Evolutionary conservation across 495 filamentous ascomycete species (phyloP).

Genomic region (Tetracladium setigerum): DNA sequence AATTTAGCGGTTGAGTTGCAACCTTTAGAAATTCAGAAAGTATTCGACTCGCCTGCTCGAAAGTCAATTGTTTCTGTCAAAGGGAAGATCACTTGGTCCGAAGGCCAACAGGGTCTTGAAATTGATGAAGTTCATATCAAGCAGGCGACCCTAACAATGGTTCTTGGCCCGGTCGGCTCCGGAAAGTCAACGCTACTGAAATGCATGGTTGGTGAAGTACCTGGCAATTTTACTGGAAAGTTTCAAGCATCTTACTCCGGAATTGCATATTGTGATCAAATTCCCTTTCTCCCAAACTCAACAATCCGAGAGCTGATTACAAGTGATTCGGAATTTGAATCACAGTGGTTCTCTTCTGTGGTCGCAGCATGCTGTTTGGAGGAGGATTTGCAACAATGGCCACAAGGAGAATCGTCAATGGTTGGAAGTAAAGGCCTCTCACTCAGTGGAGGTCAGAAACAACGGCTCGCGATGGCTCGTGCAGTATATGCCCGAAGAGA

Average conservation of each 20-base stretch:
- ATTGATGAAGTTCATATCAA: not conserved
- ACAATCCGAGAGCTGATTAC: conserved; percentile 30
- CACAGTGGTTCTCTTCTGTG: conserved; percentile 10
- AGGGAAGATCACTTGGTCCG: not conserved
- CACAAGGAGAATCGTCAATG: conserved; percentile 37
- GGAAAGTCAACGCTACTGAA: conserved; percentile 48
- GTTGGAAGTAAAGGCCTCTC: conserved; percentile 52
- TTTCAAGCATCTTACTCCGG: not conserved
- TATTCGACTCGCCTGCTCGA: too few species aligned
- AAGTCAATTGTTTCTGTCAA: not conserved
- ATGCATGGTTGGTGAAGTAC: conserved; percentile 33
- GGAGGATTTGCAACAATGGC: conserved; percentile 32
- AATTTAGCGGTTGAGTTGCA: too few species aligned
- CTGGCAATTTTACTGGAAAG: conserved; percentile 15
- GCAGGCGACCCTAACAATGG: conserved; percentile 27
- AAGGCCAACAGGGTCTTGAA: not conserved
- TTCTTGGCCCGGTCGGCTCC: conserved; percentile 48
- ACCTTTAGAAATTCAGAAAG: too few species aligned
- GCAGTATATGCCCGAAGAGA: conserved; percentile 23
- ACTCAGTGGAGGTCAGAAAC: conserved; percentile 49
- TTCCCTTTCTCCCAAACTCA: conserved; percentile 30
- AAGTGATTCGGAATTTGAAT: conserved; percentile 5
- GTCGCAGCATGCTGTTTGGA: conserved; percentile 24
- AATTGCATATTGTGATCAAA: conserved; percentile 24
- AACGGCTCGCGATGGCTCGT: conserved; percentile 36